phyloP scores from a whole-genome alignment of 2,329 filamentous ascomycete species.

The Fusarium bactridioides region DNA sequence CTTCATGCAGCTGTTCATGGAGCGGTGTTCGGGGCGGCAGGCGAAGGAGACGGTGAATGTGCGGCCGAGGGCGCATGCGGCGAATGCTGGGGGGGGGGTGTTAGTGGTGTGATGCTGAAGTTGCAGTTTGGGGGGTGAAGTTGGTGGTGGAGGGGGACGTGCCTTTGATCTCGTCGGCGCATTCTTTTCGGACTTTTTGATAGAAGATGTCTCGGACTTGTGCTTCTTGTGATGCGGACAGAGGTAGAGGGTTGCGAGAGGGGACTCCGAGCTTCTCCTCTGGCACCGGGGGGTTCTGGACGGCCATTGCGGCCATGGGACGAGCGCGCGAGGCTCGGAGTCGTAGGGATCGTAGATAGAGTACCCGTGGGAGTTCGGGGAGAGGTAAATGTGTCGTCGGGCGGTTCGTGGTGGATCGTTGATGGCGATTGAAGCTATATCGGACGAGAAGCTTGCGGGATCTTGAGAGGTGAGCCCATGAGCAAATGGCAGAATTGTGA shows the following conservation, averaged over 20 bases:
- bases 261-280: constrained; percentile 56
- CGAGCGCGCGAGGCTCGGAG: constrained; percentile 11
- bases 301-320: constrained; percentile 47
- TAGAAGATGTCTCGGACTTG: constrained; percentile 85
- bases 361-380: not conserved
- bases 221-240: constrained; percentile 82
- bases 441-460: constrained; percentile 39
- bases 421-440: constrained; percentile 24
- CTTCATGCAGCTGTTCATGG: constrained; percentile 96
- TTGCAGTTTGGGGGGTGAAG: not conserved
- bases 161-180: constrained; percentile 82
- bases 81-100: constrained; percentile 72
- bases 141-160: constrained; percentile 10
- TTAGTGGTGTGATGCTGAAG: not conserved
- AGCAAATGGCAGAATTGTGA: constrained; percentile 32
- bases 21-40: constrained; percentile 79
- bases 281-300: constrained; percentile 46
- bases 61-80: constrained; percentile 84
- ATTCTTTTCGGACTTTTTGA: constrained; percentile 78
- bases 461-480: constrained; percentile 38
- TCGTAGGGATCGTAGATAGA: not conserved
- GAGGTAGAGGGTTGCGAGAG: constrained; percentile 80
- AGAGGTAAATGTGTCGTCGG: not conserved
- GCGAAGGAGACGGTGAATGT: constrained; percentile 89
- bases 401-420: not conserved